Conservation (phyloP, 106 monocot species). For the Vanilla planifolia region DNA sequence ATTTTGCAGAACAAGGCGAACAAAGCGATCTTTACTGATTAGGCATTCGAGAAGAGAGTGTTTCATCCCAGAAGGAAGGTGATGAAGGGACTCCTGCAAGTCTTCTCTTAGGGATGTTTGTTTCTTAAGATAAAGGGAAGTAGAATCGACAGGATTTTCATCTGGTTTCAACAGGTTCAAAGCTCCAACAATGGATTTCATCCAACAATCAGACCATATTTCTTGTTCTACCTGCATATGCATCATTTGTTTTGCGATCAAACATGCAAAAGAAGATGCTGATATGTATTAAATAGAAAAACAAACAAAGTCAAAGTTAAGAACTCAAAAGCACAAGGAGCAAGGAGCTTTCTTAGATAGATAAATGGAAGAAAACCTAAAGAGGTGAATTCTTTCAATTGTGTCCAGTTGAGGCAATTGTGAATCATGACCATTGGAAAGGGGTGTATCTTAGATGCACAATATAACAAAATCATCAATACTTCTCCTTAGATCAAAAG, state of each 20-base stretch:
- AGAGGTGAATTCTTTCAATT: background rate
- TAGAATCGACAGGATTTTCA: constrained; percentile 8
- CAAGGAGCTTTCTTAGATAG: too few species aligned
- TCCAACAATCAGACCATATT: constrained; percentile 15
- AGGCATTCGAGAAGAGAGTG: constrained; percentile 18
- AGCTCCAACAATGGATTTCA: constrained; percentile 3
- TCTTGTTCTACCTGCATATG: constrained; percentile 24
- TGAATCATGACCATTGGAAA: too few species aligned
- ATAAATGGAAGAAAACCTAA: background rate
- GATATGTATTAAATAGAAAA: background rate
- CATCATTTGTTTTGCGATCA: background rate
- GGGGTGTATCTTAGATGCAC: too few species aligned
- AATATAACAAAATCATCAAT: too few species aligned
- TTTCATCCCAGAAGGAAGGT: constrained; percentile 5
- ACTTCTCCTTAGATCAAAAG: too few species aligned
- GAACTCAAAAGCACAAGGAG: background rate
- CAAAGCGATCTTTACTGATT: constrained; percentile 10
- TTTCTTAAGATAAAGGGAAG: constrained; percentile 2
- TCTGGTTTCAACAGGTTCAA: constrained; percentile 1
- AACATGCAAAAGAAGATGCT: background rate
- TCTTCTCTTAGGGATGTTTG: background rate
- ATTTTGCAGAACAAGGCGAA: constrained; percentile 9
- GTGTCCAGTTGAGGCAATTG: too few species aligned
- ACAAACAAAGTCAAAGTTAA: background rate
- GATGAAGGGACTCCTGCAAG: background rate